Conservation (phyloP, 2,329 filamentous ascomycete species). For the Cadophora luteo-olivacea region DNA sequence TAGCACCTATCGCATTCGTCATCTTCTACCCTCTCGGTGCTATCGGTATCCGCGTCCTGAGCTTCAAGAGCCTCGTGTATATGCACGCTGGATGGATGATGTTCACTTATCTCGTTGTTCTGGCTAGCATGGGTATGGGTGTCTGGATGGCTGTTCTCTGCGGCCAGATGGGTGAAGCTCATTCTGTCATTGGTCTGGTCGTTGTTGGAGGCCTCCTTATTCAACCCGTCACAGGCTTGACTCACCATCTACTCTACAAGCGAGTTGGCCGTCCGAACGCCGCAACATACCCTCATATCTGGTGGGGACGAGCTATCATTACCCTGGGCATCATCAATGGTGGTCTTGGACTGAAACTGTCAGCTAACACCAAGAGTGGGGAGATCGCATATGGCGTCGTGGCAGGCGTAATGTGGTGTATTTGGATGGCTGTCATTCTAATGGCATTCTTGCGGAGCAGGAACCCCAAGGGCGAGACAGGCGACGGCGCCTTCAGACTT, state of each 20-base stretch:
- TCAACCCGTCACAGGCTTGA: slow-evolving; percentile 62
- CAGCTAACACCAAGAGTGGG: slow-evolving; percentile 48
- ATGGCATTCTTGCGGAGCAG: slow-evolving; percentile 29
- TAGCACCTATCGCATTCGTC: slow-evolving; percentile 65
- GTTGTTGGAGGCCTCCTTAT: slow-evolving; percentile 59
- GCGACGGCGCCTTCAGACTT: slow-evolving; percentile 13
- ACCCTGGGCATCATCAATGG: slow-evolving; percentile 68
- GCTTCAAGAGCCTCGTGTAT: slow-evolving; percentile 48
- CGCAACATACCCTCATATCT: slow-evolving; percentile 62
- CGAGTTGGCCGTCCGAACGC: slow-evolving; percentile 50
- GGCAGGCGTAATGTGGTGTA: slow-evolving; percentile 55
- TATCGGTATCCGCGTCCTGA: slow-evolving; percentile 65
- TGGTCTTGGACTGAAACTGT: slow-evolving; percentile 63
- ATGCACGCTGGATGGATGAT: slow-evolving; percentile 64
- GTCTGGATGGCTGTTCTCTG: slow-evolving; percentile 48
- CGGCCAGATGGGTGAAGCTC: slow-evolving; percentile 40
- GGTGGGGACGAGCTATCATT: slow-evolving; percentile 65
- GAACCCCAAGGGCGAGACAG: slow-evolving; percentile 17
- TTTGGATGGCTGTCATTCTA: slow-evolving; percentile 50
- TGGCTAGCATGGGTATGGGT: slow-evolving; percentile 65
- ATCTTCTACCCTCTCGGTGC: slow-evolving; percentile 66
- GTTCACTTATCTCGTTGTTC: slow-evolving; percentile 61
- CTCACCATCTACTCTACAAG: slow-evolving; percentile 63
- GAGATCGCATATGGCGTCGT: slow-evolving; percentile 63
- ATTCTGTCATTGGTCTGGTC: slow-evolving; percentile 62